phyloP scores from a whole-genome alignment of 345 rosid genomes.

The Lumnitzera littorea region DNA sequence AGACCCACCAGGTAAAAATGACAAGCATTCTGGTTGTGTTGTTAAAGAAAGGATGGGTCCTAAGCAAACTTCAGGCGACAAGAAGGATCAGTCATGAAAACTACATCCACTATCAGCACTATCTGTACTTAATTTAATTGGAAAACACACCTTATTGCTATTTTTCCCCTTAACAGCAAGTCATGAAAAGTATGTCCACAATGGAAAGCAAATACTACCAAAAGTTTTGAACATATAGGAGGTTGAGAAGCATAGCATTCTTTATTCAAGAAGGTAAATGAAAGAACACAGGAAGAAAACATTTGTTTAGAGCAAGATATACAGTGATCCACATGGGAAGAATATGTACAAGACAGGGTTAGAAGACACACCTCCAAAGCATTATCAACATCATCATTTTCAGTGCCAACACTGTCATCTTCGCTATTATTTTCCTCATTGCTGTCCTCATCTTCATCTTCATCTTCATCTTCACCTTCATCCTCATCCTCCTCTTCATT shows the following conservation, averaged over 20 bases:
- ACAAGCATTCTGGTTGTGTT: no score
- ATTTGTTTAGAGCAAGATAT: no score
- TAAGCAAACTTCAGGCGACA: no score
- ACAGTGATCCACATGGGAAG: no score
- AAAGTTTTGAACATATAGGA: background rate
- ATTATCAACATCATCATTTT: constrained; percentile 21
- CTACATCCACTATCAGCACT: no score
- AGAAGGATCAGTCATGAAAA: no score
- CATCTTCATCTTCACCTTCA: constrained; percentile 37
- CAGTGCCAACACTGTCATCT: constrained; percentile 27
- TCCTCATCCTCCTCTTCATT: constrained; percentile 43
- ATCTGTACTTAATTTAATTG: no score
- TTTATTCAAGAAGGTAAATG: background rate
- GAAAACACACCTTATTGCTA: no score
- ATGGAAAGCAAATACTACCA: no score
- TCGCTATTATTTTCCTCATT: constrained; percentile 43
- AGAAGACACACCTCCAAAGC: constrained; percentile 30
- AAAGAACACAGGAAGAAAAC: background rate
- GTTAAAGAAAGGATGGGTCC: no score
- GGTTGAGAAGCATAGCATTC: background rate
- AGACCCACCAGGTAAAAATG: background rate
- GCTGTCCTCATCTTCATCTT: constrained; percentile 47
- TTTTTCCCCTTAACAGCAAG: no score
- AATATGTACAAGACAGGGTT: constrained; percentile 4
- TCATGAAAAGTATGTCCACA: no score